Conservation (phyloP, 2,329 filamentous ascomycete genomes). For the Ophiognomonia clavigignenti-juglandacearum region DNA sequence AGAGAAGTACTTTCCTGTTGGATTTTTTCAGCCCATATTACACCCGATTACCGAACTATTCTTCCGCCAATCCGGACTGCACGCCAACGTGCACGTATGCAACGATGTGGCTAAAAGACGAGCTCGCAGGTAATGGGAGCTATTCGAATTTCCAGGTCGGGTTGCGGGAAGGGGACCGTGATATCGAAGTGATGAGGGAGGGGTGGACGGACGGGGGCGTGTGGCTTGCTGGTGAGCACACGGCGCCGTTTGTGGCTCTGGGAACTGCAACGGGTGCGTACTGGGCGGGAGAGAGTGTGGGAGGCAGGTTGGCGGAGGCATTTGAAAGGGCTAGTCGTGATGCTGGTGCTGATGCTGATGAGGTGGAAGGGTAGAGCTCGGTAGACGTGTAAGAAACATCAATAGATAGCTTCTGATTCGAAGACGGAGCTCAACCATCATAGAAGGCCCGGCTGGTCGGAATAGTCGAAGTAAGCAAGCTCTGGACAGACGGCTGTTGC, state of each 20-base stretch:
- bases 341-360: too few species aligned
- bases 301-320: slow-evolving; percentile 53
- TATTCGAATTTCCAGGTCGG: slow-evolving; percentile 85
- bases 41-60: slow-evolving; percentile 67
- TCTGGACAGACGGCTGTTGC: too few species aligned
- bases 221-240: slow-evolving; percentile 90
- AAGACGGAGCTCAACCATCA: background rate
- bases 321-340: slow-evolving; percentile 35
- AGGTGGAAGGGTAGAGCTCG: background rate
- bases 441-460: too few species aligned
- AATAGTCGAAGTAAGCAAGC: too few species aligned
- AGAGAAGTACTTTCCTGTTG: slow-evolving; percentile 51
- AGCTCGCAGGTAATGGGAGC: slow-evolving; percentile 74
- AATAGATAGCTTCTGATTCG: background rate
- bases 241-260: slow-evolving; percentile 80
- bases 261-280: slow-evolving; percentile 89
- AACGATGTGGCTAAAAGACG: slow-evolving; percentile 74
- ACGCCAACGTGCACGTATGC: slow-evolving; percentile 59
- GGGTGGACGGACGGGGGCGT: slow-evolving; percentile 63
- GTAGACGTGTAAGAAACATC: background rate
- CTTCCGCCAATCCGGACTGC: slow-evolving; percentile 47
- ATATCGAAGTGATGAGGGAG: slow-evolving; percentile 61
- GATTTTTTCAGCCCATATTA: slow-evolving; percentile 74
- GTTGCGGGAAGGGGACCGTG: slow-evolving; percentile 62
- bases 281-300: slow-evolving; percentile 82